Conservation (phyloP, 2,329 filamentous ascomycete species). For the Venturia aucupariae region DNA sequence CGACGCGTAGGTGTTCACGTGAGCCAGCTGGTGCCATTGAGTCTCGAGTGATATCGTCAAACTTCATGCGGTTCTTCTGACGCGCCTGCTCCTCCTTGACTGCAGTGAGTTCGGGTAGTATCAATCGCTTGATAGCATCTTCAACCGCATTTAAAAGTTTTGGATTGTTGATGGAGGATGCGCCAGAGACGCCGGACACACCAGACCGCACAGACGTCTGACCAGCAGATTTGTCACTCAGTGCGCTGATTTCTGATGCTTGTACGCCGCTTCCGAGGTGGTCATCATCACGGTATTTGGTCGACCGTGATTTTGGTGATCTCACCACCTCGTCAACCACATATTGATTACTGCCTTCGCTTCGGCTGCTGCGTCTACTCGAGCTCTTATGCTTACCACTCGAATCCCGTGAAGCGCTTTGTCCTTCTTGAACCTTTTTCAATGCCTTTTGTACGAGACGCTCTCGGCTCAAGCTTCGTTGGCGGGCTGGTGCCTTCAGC, state of each 20-base stretch:
- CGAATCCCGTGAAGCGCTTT: conserved; percentile 30
- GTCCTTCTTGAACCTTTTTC: conserved; percentile 52
- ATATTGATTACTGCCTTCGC: conserved; percentile 25
- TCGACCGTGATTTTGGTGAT: conserved; percentile 30
- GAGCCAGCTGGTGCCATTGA: conserved; percentile 39
- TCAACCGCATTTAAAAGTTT: conserved; percentile 86
- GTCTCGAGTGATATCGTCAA: conserved; percentile 53
- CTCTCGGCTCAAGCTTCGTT: conserved; percentile 57
- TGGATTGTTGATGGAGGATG: conserved; percentile 81
- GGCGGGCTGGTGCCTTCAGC: conserved; percentile 51
- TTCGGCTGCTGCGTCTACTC: conserved; percentile 15
- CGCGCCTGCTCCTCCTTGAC: conserved; percentile 85
- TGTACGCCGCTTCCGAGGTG: conserved; percentile 44
- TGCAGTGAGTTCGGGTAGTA: conserved; percentile 83
- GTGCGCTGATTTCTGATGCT: conserved; percentile 33
- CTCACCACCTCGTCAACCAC: conserved; percentile 25
- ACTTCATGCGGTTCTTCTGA: conserved; percentile 60
- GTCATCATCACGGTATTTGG: conserved; percentile 44
- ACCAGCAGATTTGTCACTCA: conserved; percentile 47
- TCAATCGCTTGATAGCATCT: conserved; percentile 81
- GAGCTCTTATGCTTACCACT: conserved; percentile 26
- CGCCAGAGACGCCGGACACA: conserved; percentile 21
- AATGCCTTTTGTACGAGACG: conserved; percentile 59
- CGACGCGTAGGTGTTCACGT: conserved; percentile 33
- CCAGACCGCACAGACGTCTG: conserved; percentile 52